Conservation (phyloP, 192 early-diverging fungal species). For the Gonapodya sp. region DNA sequence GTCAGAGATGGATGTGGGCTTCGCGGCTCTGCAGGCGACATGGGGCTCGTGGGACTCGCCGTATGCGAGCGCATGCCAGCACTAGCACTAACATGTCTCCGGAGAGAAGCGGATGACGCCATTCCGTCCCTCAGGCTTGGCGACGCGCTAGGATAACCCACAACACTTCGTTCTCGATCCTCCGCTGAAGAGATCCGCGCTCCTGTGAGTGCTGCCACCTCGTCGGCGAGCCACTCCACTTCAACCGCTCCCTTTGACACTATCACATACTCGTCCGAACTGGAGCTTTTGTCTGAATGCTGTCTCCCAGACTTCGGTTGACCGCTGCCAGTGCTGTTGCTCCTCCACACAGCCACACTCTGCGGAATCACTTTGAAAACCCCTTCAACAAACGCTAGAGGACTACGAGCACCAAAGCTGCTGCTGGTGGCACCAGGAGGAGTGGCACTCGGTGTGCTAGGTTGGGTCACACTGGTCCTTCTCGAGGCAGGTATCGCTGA, state of each 20-base stretch:
- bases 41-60: not conserved
- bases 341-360: not conserved
- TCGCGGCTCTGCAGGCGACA: not conserved
- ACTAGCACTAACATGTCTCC: not conserved
- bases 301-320: not conserved
- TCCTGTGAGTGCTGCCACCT: not conserved
- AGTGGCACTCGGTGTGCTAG: not conserved
- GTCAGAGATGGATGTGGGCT: not conserved
- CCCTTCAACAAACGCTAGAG: not conserved
- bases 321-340: not conserved
- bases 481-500: not conserved
- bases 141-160: not conserved
- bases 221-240: constrained; percentile 40
- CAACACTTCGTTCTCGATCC: not conserved
- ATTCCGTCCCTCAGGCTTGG: not conserved
- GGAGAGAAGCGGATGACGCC: not conserved
- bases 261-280: constrained; percentile 42
- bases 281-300: not conserved
- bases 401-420: not conserved
- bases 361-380: not conserved
- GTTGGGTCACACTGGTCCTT: not conserved
- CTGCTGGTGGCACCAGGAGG: not conserved
- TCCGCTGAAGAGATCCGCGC: not conserved
- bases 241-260: constrained; percentile 37
- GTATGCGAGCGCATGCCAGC: not conserved